These are phyloP conservation scores for Casuarina glauca DNA, from an alignment of 306 rosid species.

Conservation along the genomic window DNA sequence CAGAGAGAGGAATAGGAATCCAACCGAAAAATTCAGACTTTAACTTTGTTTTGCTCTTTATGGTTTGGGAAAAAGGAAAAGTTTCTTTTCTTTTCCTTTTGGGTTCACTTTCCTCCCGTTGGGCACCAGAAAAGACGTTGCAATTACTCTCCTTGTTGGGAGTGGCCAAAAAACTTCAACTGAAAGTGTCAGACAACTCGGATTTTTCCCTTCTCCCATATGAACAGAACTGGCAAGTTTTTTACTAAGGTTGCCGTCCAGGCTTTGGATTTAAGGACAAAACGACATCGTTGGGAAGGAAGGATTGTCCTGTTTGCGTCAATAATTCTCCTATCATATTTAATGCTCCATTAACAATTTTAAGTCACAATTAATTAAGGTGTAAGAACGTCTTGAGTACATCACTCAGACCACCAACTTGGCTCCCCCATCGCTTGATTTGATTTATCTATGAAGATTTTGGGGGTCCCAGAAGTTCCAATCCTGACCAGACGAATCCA, in stretches of 20 bases:
- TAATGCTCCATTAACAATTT: not conserved
- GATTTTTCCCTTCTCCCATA: too few relatives aligned
- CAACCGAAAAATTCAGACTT: conserved; percentile 40
- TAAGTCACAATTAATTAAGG: not conserved
- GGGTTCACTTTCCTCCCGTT: conserved; percentile 29
- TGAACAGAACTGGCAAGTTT: too few relatives aligned
- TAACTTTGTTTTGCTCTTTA: conserved; percentile 20
- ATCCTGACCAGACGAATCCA: too few relatives aligned
- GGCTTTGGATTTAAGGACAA: too few relatives aligned
- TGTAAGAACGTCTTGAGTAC: not conserved
- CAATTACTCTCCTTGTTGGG: conserved; percentile 33
- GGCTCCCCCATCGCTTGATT: not conserved
- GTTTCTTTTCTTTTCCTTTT: conserved; percentile 38
- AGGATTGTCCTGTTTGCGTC: not conserved
- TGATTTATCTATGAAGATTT: too few relatives aligned
- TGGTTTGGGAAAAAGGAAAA: conserved; percentile 46
- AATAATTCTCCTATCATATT: conserved; percentile 20
- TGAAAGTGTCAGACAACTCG: too few relatives aligned
- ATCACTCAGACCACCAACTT: not conserved
- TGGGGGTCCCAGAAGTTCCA: too few relatives aligned
- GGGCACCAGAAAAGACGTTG: conserved; percentile 34
- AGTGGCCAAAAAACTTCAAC: not conserved
- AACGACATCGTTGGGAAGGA: not conserved
- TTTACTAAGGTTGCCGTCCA: too few relatives aligned
- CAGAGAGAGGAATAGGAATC: conserved; percentile 30